Evolutionary conservation across 495 filamentous ascomycete genomes (phyloP).

Genomic region (Schizothecium vesticola): DNA sequence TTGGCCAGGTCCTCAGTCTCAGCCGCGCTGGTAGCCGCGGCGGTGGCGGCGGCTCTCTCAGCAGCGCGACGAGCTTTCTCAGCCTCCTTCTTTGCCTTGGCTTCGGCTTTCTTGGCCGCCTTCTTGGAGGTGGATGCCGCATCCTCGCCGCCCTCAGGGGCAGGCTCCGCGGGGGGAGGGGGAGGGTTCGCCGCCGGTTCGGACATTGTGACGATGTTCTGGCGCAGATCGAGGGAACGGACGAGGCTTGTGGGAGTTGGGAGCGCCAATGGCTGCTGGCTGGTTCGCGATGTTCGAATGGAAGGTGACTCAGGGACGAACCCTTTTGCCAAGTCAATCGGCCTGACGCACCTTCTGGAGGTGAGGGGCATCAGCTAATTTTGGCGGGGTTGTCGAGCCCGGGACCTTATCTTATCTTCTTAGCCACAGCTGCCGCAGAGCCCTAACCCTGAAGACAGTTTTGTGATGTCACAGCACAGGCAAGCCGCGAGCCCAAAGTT

Average conservation of each 20-base stretch:
- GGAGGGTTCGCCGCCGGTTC: slow-evolving; percentile 16
- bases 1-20: slow-evolving; percentile 63
- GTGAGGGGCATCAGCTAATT: slow-evolving; percentile 18
- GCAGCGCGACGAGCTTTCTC: slow-evolving; percentile 49
- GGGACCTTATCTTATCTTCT: not conserved
- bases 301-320: slow-evolving; percentile 2
- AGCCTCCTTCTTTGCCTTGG: slow-evolving; percentile 49
- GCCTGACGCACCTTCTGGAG: slow-evolving; percentile 13
- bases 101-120: slow-evolving; percentile 52
- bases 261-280: not conserved
- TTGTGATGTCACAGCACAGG: not conserved
- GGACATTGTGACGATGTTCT: slow-evolving; percentile 16
- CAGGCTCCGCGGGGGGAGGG: slow-evolving; percentile 18
- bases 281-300: not conserved
- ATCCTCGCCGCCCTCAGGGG: slow-evolving; percentile 22
- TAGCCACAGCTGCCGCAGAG: slow-evolving; percentile 3
- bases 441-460: slow-evolving; percentile 1
- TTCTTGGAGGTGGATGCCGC: slow-evolving; percentile 44
- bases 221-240: not conserved
- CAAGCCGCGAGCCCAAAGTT: not conserved
- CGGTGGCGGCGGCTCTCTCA: slow-evolving; percentile 41
- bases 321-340: slow-evolving; percentile 13
- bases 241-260: not conserved
- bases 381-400: slow-evolving; percentile 15
- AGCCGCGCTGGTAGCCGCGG: slow-evolving; percentile 44